Conservation (phyloP, 1,139 yeast genomes). For the Meyerozyma smithsonii region DNA sequence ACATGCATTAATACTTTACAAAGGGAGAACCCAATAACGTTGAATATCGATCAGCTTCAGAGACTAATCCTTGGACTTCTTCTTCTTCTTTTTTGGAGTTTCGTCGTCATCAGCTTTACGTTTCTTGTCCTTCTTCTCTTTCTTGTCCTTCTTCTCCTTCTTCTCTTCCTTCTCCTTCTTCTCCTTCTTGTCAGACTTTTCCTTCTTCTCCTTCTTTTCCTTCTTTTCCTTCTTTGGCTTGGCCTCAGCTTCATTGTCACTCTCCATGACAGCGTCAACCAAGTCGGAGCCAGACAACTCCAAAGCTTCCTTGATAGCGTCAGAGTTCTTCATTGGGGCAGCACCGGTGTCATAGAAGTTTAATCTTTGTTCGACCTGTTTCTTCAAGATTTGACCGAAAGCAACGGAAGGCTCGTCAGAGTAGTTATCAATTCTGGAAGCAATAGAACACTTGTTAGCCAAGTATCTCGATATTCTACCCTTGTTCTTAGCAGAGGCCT, state of each 20-base stretch:
- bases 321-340: constrained; percentile 93
- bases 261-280: constrained; percentile 24
- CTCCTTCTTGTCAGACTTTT: constrained; percentile 11
- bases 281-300: constrained; percentile 49
- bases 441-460: constrained; percentile 98
- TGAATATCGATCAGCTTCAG: neutral
- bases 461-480: constrained; percentile 98
- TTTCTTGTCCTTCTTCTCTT: constrained; percentile 51
- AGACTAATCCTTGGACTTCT: constrained; percentile 42
- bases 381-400: constrained; percentile 86
- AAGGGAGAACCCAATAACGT: neutral
- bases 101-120: constrained; percentile 49
- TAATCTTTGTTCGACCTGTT: constrained; percentile 97
- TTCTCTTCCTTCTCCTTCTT: constrained; percentile 40
- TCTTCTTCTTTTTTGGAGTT: constrained; percentile 41
- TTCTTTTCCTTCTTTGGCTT: constrained; percentile 13
- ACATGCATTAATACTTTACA: constrained; percentile 3
- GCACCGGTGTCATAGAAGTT: constrained; percentile 94
- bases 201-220: constrained; percentile 12
- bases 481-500: constrained; percentile 94
- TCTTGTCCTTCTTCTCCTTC: constrained; percentile 52
- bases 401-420: constrained; percentile 80
- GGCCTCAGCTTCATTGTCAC: constrained; percentile 23
- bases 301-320: constrained; percentile 89
- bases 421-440: constrained; percentile 96